Percentiles rank a stretch among this genome's conserved stretches.
phyloP scores from a whole-genome alignment of 2,329 filamentous ascomycete species.

The Talaromyces sp. region DNA sequence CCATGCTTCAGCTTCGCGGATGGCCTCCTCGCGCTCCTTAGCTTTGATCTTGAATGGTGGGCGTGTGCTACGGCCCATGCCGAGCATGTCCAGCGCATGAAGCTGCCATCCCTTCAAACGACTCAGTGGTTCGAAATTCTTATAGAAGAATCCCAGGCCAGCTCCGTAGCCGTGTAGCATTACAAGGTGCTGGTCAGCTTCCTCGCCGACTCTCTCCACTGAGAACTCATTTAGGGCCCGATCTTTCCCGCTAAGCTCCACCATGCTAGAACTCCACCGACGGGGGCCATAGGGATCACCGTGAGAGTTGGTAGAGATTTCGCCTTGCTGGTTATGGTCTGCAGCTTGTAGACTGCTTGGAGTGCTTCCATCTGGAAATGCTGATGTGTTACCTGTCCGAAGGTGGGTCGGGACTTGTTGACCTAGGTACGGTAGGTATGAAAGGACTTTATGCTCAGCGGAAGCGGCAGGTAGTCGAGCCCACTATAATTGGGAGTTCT shows the following conservation, averaged over 20 bases:
- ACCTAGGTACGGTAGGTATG: conserved; percentile 79
- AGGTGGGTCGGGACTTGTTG: conserved; percentile 67
- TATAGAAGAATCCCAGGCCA: conserved; percentile 96
- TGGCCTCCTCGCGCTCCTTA: conserved; percentile 78
- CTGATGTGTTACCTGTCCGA: conserved; percentile 57
- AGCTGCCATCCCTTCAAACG: conserved; percentile 80
- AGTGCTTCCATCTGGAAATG: conserved; percentile 27
- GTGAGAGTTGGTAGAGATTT: conserved; percentile 52
- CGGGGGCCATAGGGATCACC: conserved; percentile 82
- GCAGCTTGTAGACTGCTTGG: conserved; percentile 37
- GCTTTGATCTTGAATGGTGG: conserved; percentile 83
- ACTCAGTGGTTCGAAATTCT: conserved; percentile 89
- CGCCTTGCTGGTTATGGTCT: conserved; percentile 42
- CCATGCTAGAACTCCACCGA: conserved; percentile 82
- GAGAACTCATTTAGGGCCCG: conserved; percentile 91
- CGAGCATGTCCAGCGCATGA: conserved; percentile 91
- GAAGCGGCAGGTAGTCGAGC: conserved; percentile 75
- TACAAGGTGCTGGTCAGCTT: conserved; percentile 81
- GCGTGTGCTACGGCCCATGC: conserved; percentile 86
- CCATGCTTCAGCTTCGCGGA: conserved; percentile 88
- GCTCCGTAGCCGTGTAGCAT: conserved; percentile 98
- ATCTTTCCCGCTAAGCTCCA: conserved; percentile 81
- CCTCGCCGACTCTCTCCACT: conserved; percentile 78
- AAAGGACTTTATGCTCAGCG: conserved; percentile 86
- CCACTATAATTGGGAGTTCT: conserved; percentile 64